Conservation (phyloP, 495 filamentous ascomycete genomes). For the Aspergillus bertholletiae region DNA sequence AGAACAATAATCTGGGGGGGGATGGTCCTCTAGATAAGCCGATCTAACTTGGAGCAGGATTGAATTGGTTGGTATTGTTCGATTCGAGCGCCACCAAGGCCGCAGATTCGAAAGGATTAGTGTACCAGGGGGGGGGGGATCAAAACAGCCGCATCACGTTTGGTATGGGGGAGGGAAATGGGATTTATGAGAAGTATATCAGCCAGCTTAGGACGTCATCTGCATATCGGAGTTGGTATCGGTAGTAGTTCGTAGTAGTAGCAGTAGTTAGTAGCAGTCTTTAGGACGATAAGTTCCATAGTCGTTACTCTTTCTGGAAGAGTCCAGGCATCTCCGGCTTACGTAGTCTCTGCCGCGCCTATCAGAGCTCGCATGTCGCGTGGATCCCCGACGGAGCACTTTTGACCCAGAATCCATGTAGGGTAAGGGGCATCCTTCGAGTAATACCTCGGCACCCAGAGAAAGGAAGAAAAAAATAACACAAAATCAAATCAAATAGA, state of each 20-base stretch:
- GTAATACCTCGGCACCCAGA: too few relatives aligned
- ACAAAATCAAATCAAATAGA: too few relatives aligned
- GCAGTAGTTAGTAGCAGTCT: too few relatives aligned
- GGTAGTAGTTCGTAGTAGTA: too few relatives aligned
- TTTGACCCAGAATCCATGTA: too few relatives aligned
- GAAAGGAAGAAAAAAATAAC: too few relatives aligned
- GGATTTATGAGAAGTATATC: not conserved
- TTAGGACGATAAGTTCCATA: not conserved
- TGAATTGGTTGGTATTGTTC: too few relatives aligned
- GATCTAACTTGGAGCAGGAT: not conserved
- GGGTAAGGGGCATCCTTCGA: too few relatives aligned
- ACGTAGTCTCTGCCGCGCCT: not conserved
- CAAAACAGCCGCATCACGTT: not conserved
- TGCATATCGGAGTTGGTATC: not conserved
- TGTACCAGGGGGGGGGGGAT: too few relatives aligned
- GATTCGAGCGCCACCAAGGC: too few relatives aligned
- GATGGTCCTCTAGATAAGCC: too few relatives aligned
- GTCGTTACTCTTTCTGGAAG: not conserved
- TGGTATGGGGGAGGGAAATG: not conserved
- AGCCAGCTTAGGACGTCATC: not conserved
- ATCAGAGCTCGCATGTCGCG: not conserved
- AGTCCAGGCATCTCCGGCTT: not conserved
- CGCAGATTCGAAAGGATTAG: too few relatives aligned
- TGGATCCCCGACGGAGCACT: not conserved
- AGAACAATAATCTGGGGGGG: not conserved